Conservation (phyloP, 352 stramenopile species). For the Pythium angustatum region DNA sequence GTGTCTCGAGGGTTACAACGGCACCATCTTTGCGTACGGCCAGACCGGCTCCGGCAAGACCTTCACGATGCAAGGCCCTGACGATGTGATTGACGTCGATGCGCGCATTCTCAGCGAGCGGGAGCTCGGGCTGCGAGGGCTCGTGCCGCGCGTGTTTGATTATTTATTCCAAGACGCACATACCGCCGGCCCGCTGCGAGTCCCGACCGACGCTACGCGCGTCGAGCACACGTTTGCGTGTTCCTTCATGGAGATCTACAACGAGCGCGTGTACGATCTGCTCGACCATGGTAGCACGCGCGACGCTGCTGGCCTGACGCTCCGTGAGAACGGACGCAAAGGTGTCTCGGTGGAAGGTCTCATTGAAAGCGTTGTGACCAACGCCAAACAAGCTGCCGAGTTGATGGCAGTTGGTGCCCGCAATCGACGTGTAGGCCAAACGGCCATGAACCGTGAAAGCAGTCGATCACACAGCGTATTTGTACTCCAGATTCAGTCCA, state of each 20-base stretch:
- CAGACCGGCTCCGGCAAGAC: conserved; percentile 86
- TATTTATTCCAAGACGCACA: conserved; percentile 70
- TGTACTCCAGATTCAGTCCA: conserved; percentile 76
- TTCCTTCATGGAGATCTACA: conserved; percentile 96
- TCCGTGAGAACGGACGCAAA: conserved; percentile 74
- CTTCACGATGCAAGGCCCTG: conserved; percentile 84
- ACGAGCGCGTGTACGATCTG: conserved; percentile 93
- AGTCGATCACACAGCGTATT: conserved; percentile 87
- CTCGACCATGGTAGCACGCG: conserved; percentile 67
- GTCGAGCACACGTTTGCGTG: conserved; percentile 72
- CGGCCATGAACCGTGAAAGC: conserved; percentile 85
- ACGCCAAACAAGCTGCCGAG: conserved; percentile 63
- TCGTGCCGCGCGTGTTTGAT: conserved; percentile 83
- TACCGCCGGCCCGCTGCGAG: conserved; percentile 4
- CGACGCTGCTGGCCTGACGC: conserved; percentile 54
- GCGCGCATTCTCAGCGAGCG: conserved; percentile 25
- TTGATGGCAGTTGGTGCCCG: conserved; percentile 75
- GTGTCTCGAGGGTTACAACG: conserved; percentile 83
- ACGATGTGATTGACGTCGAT: conserved; percentile 64
- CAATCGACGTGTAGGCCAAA: conserved; percentile 80
- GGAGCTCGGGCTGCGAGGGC: conserved; percentile 50
- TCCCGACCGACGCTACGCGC: conserved; percentile 20
- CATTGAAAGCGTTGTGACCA: conserved; percentile 71
- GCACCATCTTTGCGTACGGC: conserved; percentile 87
- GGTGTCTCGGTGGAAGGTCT: conserved; percentile 79